A percentile compares a stretch with the other conserved stretches of the same genome.
phyloP scores from a whole-genome alignment of 495 filamentous ascomycete genomes.

The Talaromyces borbonicus region DNA sequence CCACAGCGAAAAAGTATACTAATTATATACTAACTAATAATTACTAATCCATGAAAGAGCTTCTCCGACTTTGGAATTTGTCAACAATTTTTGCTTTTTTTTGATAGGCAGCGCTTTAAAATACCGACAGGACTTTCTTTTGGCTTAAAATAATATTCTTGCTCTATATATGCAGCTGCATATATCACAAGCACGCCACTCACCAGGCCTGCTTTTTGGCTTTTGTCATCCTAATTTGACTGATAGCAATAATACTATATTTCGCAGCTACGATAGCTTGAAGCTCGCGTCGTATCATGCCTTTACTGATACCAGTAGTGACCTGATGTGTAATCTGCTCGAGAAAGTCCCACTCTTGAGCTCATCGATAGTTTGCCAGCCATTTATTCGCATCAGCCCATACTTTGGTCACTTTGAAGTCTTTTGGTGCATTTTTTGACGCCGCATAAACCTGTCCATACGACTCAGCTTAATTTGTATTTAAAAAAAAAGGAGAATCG shows the following conservation, averaged over 20 bases:
- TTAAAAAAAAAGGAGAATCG: neutral
- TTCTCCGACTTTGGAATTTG: too few species aligned
- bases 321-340: too few species aligned
- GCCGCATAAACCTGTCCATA: slow-evolving; percentile 47
- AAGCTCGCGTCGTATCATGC: neutral
- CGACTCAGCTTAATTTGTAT: neutral
- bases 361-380: slow-evolving; percentile 26
- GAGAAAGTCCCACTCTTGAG: neutral
- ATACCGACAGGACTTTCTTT: too few species aligned
- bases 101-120: too few species aligned
- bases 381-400: slow-evolving; percentile 61
- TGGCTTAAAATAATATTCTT: too few species aligned
- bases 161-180: slow-evolving; percentile 1
- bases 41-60: slow-evolving; percentile 3
- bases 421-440: slow-evolving; percentile 53
- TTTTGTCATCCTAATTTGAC: neutral
- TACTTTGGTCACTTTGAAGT: slow-evolving; percentile 50
- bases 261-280: neutral
- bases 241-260: neutral
- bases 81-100: too few species aligned
- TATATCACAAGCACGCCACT: neutral
- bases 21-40: too few species aligned
- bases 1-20: too few species aligned
- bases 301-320: neutral
- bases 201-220: neutral